Conservation (phyloP, 768 basidiomycete genomes). For the Russula vinacea region DNA sequence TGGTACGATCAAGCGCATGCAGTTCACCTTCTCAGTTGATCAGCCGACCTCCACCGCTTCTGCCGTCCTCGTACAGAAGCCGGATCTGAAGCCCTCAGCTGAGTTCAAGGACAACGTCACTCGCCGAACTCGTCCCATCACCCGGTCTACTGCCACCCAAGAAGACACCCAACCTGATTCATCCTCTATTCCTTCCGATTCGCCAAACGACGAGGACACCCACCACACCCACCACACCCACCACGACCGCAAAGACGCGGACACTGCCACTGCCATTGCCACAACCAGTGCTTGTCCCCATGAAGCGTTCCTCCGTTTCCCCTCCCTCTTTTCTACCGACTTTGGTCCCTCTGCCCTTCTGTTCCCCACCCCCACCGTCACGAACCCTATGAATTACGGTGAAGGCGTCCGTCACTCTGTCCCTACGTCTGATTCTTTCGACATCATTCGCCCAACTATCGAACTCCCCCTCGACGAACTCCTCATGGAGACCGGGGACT, state of each 20-base stretch:
- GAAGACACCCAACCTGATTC: conserved; percentile 31
- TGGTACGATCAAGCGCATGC: conserved; percentile 82
- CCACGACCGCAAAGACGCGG: conserved; percentile 35
- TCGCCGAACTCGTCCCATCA: conserved; percentile 42
- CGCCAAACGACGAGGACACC: conserved; percentile 38
- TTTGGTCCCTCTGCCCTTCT: conserved; percentile 79
- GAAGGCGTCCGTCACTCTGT: conserved; percentile 57
- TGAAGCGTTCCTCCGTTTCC: conserved; percentile 57
- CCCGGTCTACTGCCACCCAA: conserved; percentile 40
- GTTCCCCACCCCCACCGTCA: conserved; percentile 61
- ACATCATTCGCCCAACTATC: conserved; percentile 73
- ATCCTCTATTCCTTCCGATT: conserved; percentile 6
- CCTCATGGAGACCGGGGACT: conserved; percentile 46
- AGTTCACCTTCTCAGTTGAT: conserved; percentile 85
- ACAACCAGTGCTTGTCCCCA: conserved; percentile 30
- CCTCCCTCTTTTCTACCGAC: conserved; percentile 65
- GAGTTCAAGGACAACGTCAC: conserved; percentile 55
- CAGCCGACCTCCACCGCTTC: conserved; percentile 51
- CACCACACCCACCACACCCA: conserved; percentile 40
- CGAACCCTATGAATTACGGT: conserved; percentile 71
- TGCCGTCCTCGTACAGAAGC: conserved; percentile 54
- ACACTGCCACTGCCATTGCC: conserved; percentile 26
- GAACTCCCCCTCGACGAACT: conserved; percentile 85
- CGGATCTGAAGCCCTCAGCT: conserved; percentile 60
- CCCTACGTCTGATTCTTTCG: conserved; percentile 50